Conservation (phyloP, 768 basidiomycete species). For the Mrakia hoshinonis region DNA sequence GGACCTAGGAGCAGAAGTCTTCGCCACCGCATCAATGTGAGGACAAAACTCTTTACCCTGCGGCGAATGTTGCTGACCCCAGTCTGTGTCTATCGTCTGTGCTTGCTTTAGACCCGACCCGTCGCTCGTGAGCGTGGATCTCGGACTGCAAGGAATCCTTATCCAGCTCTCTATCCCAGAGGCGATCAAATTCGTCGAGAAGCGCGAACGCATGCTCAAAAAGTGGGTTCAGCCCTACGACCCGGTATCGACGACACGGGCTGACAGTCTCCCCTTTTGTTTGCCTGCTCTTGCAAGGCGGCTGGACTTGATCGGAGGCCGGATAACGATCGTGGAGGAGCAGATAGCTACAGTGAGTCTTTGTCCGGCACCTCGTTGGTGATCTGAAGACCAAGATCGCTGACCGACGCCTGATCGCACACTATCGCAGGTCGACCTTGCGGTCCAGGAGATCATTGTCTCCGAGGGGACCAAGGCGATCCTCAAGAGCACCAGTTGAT, state of each 20-base stretch:
- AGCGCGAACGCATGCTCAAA: background rate
- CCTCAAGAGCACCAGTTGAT: background rate
- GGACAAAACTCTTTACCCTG: background rate
- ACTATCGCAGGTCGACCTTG: background rate
- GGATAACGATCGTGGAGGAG: conserved; percentile 2
- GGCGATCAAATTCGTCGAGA: background rate
- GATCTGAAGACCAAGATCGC: background rate
- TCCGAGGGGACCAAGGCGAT: conserved; percentile 3
- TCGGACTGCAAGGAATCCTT: background rate
- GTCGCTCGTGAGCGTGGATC: background rate
- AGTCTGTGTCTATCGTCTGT: background rate
- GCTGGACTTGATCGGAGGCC: background rate
- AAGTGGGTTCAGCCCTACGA: background rate
- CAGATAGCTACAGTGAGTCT: background rate
- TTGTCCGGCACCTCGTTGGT: too few species aligned
- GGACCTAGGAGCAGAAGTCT: background rate
- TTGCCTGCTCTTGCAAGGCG: background rate
- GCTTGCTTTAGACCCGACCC: background rate
- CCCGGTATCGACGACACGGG: background rate
- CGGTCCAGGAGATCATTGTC: background rate
- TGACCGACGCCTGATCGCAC: background rate
- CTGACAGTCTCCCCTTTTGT: background rate
- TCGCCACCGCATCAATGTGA: background rate
- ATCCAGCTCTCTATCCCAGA: background rate
- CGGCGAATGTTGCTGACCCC: background rate